phyloP scores from a whole-genome alignment of 2,329 filamentous ascomycete genomes.

The Aspergillus sergii region DNA sequence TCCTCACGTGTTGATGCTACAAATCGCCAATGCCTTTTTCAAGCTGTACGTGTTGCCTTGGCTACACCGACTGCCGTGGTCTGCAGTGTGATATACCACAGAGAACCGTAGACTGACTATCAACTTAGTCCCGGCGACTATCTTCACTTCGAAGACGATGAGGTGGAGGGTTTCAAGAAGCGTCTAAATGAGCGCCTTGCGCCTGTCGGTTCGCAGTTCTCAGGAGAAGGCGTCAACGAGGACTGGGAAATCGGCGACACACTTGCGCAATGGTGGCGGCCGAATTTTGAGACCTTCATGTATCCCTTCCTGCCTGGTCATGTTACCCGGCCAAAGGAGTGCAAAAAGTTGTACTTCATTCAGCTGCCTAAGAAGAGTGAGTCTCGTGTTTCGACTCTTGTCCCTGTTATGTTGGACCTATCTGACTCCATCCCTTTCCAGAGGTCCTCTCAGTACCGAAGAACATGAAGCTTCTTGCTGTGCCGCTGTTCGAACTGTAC shows the following conservation, averaged over 20 bases:
- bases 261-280: conserved; percentile 96
- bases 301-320: conserved; percentile 97
- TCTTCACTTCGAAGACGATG: conserved; percentile 80
- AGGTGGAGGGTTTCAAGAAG: conserved; percentile 91
- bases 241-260: conserved; percentile 96
- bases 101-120: conserved; percentile 4
- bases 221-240: conserved; percentile 83
- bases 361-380: conserved; percentile 88
- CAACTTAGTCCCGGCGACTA: conserved; percentile 79
- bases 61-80: background rate
- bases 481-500: conserved; percentile 96
- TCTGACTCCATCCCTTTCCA: conserved; percentile 39
- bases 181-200: conserved; percentile 91
- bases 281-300: conserved; percentile 99
- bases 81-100: background rate
- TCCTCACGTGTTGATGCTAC: conserved; percentile 96
- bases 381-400: conserved; percentile 34
- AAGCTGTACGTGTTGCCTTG: conserved; percentile 65
- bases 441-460: conserved; percentile 96
- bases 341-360: conserved; percentile 98
- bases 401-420: background rate
- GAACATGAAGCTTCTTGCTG: conserved; percentile 98
- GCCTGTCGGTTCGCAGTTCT: conserved; percentile 79
- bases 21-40: conserved; percentile 99
- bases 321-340: conserved; percentile 95